These are phyloP conservation scores for Microbotryum saponariae DNA, from an alignment of 1,284 basidiomycete genomes.

Conservation along the genomic window DNA sequence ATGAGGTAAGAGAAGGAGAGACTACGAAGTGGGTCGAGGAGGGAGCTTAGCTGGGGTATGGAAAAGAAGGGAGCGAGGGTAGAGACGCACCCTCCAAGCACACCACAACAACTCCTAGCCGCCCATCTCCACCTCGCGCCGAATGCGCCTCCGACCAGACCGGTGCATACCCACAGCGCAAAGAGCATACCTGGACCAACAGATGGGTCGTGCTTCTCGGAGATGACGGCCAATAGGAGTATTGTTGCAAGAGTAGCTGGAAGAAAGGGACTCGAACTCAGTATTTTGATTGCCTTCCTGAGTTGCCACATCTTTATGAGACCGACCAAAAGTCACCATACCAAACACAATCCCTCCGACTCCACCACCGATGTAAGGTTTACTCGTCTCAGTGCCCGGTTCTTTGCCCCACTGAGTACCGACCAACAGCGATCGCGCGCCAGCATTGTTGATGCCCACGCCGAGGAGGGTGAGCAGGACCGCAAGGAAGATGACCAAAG, in stretches of 20 bases:
- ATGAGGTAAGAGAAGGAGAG: conserved; percentile 13
- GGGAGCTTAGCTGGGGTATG: too few relatives aligned
- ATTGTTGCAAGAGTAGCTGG: conserved; percentile 4
- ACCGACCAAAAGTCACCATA: neutral
- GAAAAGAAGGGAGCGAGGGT: too few relatives aligned
- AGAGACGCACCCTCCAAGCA: conserved; percentile 8
- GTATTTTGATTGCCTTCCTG: too few relatives aligned
- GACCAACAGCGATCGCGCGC: conserved; percentile 4
- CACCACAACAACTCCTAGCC: neutral
- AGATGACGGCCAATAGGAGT: conserved; percentile 5
- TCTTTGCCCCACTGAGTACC: neutral
- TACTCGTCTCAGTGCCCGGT: neutral
- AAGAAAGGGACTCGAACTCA: neutral
- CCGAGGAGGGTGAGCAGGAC: conserved; percentile 12
- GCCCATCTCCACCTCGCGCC: conserved; percentile 8
- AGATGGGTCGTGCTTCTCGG: neutral
- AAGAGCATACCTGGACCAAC: conserved; percentile 11
- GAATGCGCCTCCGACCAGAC: neutral
- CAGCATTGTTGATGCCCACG: neutral
- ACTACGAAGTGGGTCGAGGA: neutral
- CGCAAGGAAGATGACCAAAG: conserved; percentile 48
- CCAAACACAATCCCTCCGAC: conserved; percentile 11
- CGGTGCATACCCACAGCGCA: conserved; percentile 2
- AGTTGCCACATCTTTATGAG: too few relatives aligned
- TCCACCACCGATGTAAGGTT: conserved; percentile 15